phyloP scores from a whole-genome alignment of 257 asterid genomes.

The Solanum pinnatisectum region DNA sequence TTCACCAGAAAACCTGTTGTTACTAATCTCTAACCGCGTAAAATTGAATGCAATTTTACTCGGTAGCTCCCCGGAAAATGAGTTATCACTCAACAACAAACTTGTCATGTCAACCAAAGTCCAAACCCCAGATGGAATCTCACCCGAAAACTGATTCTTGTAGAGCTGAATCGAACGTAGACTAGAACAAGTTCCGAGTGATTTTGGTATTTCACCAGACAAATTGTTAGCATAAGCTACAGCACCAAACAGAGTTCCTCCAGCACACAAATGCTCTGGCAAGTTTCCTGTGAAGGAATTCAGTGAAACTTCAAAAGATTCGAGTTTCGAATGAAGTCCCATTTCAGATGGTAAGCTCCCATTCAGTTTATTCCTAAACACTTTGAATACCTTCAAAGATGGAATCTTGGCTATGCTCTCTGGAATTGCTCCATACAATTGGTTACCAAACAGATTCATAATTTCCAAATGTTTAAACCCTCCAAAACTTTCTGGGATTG shows the following conservation, averaged over 20 bases:
- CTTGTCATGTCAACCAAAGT: conserved; percentile 30
- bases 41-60: conserved; percentile 42
- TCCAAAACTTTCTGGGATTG: conserved; percentile 60
- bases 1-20: conserved; percentile 55
- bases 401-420: conserved; percentile 44
- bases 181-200: conserved; percentile 42
- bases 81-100: conserved; percentile 53
- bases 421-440: conserved; percentile 52
- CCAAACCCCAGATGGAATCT: conserved; percentile 61
- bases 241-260: conserved; percentile 40
- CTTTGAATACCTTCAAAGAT: conserved; percentile 27
- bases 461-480: conserved; percentile 38
- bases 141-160: conserved; percentile 51
- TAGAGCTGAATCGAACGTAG: conserved; percentile 50
- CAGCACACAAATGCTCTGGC: conserved; percentile 65
- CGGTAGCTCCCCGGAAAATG: conserved; percentile 60
- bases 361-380: conserved; percentile 44
- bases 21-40: conserved; percentile 53
- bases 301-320: conserved; percentile 50
- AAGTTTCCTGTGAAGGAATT: conserved; percentile 57
- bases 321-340: conserved; percentile 58
- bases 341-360: conserved; percentile 61
- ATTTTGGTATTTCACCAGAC: conserved; percentile 61
- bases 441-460: conserved; percentile 35
- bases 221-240: conserved; percentile 54